These are phyloP conservation scores for Rhypophila decipiens DNA, from an alignment of 495 filamentous ascomycete species.

Conservation along the genomic window DNA sequence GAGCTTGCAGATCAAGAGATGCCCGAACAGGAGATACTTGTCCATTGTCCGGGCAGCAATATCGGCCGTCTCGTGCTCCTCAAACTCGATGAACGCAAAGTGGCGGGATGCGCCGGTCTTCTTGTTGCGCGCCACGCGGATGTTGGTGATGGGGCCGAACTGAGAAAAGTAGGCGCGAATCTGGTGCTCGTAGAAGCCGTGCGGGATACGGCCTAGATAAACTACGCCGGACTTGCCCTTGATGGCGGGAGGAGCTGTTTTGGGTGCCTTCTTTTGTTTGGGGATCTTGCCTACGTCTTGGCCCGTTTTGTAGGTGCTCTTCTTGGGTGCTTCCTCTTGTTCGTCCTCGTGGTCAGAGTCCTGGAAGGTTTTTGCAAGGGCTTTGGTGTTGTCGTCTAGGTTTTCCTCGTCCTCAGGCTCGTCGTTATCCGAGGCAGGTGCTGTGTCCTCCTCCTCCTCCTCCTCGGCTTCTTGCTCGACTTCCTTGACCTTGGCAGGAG, in stretches of 20 bases:
- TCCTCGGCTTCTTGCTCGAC: neutral
- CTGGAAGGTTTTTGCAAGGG: constrained; percentile 67
- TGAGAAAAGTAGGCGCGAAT: constrained; percentile 94
- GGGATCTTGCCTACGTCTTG: constrained; percentile 56
- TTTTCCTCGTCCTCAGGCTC: constrained; percentile 27
- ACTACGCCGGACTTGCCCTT: constrained; percentile 65
- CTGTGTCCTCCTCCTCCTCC: neutral
- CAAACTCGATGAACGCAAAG: constrained; percentile 90
- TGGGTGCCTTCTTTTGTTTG: constrained; percentile 27
- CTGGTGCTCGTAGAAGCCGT: constrained; percentile 93
- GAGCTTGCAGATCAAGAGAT: constrained; percentile 79
- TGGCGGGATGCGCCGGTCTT: constrained; percentile 84
- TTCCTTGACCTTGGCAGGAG: neutral
- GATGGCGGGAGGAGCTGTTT: constrained; percentile 28
- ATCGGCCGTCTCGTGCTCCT: constrained; percentile 66
- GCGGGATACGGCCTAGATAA: constrained; percentile 85
- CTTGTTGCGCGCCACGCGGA: constrained; percentile 85
- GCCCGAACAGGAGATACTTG: constrained; percentile 92
- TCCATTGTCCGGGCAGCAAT: constrained; percentile 93
- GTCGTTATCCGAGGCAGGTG: no score
- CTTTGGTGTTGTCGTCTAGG: constrained; percentile 38
- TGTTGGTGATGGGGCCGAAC: constrained; percentile 75
- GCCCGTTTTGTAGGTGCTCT: constrained; percentile 43
- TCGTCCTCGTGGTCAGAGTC: constrained; percentile 67
- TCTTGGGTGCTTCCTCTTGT: constrained; percentile 48